A percentile compares a stretch with the other conserved stretches of the same genome.
phyloP scores from a whole-genome alignment of 305 asterid species.

The Fraxinus sp. region DNA sequence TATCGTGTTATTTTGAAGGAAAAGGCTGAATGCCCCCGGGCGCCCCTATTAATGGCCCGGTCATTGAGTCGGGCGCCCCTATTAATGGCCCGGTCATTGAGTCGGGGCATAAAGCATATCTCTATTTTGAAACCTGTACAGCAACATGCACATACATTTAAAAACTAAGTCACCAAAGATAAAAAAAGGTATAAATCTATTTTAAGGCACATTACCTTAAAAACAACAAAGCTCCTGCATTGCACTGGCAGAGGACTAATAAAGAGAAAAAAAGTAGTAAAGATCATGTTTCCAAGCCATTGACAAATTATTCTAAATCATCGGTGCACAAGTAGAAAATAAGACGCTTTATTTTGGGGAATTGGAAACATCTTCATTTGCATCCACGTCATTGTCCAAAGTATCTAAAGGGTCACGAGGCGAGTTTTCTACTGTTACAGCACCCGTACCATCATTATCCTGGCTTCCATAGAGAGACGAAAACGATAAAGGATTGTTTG shows the following conservation, averaged over 20 bases:
- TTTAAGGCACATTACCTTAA: too few species aligned
- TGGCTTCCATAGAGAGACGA: constrained; percentile 65
- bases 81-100: too few species aligned
- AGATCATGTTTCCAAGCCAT: constrained; percentile 1
- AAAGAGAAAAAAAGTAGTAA: background rate
- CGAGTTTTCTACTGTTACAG: constrained; percentile 70
- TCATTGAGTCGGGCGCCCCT: too few species aligned
- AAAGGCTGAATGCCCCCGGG: too few species aligned
- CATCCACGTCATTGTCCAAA: constrained; percentile 43
- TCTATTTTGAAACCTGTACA: background rate
- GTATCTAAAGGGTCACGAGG: constrained; percentile 41
- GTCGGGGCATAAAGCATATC: too few species aligned
- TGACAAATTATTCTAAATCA: background rate
- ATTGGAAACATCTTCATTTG: constrained; percentile 29
- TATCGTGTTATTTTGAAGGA: background rate
- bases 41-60: too few species aligned
- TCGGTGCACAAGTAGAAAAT: constrained; percentile 14
- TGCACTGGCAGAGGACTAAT: too few species aligned
- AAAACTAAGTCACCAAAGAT: too few species aligned
- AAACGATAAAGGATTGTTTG: constrained; percentile 69
- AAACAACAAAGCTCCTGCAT: too few species aligned
- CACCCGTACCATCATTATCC: constrained; percentile 62
- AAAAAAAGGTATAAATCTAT: too few species aligned
- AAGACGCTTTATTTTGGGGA: constrained; percentile 40
- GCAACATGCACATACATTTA: background rate